A percentile compares a stretch with the other conserved stretches of the same genome.
phyloP scores from a whole-genome alignment of 768 basidiomycete genomes.

The Lanmaoa pseudosensibilis region DNA sequence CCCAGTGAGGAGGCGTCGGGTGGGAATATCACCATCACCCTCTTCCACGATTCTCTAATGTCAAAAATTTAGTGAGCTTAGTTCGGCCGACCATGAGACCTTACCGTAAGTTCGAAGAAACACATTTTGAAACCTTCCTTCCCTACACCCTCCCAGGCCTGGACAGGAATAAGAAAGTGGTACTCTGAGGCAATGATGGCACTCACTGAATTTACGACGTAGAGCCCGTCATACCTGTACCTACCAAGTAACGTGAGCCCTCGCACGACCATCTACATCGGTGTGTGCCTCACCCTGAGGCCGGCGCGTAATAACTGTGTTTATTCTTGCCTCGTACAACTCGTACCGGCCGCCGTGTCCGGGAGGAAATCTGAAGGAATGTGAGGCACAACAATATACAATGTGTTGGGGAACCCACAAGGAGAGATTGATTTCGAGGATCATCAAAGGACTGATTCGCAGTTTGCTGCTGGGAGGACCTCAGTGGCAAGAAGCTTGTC shows the following conservation, averaged over 20 bases:
- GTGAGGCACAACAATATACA: not conserved
- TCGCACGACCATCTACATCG: not conserved
- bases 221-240: slow-evolving; percentile 35
- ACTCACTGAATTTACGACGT: slow-evolving; percentile 27
- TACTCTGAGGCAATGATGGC: not conserved
- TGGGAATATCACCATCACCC: slow-evolving; percentile 19
- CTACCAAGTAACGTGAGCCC: slow-evolving; percentile 12
- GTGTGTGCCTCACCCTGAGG: slow-evolving; percentile 20
- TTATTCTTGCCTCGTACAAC: slow-evolving; percentile 36
- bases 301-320: slow-evolving; percentile 19
- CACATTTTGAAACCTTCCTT: slow-evolving; percentile 30
- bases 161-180: slow-evolving; percentile 3
- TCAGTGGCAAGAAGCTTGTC: not conserved
- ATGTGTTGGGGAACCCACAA: slow-evolving; percentile 7
- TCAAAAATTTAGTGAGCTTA: not conserved
- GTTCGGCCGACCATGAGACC: not conserved
- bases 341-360: slow-evolving; percentile 35
- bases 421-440: slow-evolving; percentile 19
- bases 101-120: slow-evolving; percentile 30
- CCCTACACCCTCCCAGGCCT: slow-evolving; percentile 18
- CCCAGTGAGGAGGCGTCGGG: slow-evolving; percentile 17
- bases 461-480: slow-evolving; percentile 20
- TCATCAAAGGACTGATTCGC: slow-evolving; percentile 26
- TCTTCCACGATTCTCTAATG: slow-evolving; percentile 26
- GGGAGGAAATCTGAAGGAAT: slow-evolving; percentile 28